Evolutionary conservation across 805 yeast species (phyloP), one percentile per base, ranked within the genome.

Genomic region (Sugiyamaella qingdaonensis): DNA sequence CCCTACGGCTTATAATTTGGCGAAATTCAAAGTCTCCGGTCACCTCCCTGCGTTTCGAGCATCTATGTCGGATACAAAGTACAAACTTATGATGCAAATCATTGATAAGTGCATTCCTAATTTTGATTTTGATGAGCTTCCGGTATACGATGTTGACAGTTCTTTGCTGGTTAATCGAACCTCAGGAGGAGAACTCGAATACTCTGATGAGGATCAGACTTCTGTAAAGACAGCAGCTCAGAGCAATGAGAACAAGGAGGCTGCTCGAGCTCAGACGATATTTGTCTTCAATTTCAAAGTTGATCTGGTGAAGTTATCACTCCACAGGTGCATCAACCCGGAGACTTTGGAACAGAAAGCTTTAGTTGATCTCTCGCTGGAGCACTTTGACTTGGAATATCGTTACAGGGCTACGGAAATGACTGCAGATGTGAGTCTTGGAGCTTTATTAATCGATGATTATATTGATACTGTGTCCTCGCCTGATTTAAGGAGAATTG

Each of bases 1-100:
- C 32, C 96, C 97, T 0, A 81, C 82, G 11, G 94, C 92, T 2
- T 73, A 79, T 31, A 83, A 82, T 57, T 73, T 94, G 42, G 85
- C 98, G 0, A 79, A 79, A 58, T 73, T 89, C 57, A 82, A 79
- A 63, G 74, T 91, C 1, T 81, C 88, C 31, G 97, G 94, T 11
- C 81, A 82, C 54, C 78, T 94, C 11, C 95, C 97, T 0, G 72
- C 72, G 32, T 76, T 95, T 56, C 76, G 77, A 31, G 82, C 94
- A 2, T 78, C 86, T 31, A 66, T 94, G 63, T 88, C 88, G 60
- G 98, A 94, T 65, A 86, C 83, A 62, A 97, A 95, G 66, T 95
- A 95, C 70, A 87, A 89, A 67, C 81, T 89, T 1, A 73, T 94
- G 62, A 84, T 94, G 92, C 81, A 83, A 53, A 71, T 92, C 43